A percentile compares a stretch with the other conserved stretches of the same genome.
Evolutionary conservation across 2,329 filamentous ascomycete genomes (phyloP).

Genomic region (Sporothrix curviconia): DNA sequence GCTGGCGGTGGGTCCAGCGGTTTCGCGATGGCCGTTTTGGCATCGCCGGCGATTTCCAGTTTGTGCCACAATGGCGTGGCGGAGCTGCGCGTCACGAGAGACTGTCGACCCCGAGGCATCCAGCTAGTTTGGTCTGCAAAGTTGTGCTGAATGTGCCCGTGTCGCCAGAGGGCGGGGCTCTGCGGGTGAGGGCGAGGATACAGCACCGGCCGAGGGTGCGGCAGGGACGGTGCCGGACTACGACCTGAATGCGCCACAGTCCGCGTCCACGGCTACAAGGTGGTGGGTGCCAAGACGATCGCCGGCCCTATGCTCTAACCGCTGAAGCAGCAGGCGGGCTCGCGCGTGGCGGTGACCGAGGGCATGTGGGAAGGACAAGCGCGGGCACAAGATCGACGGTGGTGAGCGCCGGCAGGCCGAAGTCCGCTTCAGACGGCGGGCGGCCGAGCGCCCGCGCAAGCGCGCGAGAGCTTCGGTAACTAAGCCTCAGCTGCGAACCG

Average conservation of each 20-base stretch:
- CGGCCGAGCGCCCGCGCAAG: constrained; percentile 71
- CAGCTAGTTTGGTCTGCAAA: constrained; percentile 40
- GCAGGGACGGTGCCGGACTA: background rate
- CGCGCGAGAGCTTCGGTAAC: constrained; percentile 28
- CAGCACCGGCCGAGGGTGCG: background rate
- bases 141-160: constrained; percentile 49
- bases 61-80: constrained; percentile 57
- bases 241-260: constrained; percentile 23
- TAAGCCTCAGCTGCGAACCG: background rate
- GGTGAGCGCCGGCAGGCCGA: constrained; percentile 86
- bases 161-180: background rate
- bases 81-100: constrained; percentile 42
- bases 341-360: constrained; percentile 65
- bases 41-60: constrained; percentile 71
- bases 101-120: constrained; percentile 26
- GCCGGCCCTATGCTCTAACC: constrained; percentile 69
- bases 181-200: background rate
- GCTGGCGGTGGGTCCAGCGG: constrained; percentile 76
- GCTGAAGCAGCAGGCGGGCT: constrained; percentile 58
- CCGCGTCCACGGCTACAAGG: constrained; percentile 57
- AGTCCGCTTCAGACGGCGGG: constrained; percentile 78
- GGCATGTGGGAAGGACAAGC: constrained; percentile 88
- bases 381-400: constrained; percentile 88
- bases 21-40: constrained; percentile 74
- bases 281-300: constrained; percentile 63